Percentiles rank a stretch among this genome's conserved stretches.
Evolutionary conservation across 768 basidiomycete species (phyloP).

Genomic region (Mycena galopus): DNA sequence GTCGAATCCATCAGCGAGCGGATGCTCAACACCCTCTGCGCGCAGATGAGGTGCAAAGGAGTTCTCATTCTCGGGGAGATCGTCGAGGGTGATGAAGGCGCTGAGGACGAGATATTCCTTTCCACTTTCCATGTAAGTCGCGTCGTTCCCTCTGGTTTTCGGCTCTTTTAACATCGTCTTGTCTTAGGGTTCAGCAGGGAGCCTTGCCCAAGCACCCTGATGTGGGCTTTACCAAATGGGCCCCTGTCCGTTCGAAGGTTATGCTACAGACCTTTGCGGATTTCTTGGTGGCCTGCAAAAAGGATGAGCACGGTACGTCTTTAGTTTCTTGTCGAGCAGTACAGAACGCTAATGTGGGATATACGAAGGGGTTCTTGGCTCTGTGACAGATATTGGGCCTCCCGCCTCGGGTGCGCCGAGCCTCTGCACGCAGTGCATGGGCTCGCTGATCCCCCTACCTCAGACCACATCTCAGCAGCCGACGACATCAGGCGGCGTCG

Average conservation of each 20-base stretch:
- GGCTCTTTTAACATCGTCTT: background rate
- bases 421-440: background rate
- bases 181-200: background rate
- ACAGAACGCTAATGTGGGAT: too few relatives aligned
- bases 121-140: background rate
- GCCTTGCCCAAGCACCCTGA: background rate
- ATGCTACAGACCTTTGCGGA: background rate
- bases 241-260: background rate
- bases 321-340: too few relatives aligned
- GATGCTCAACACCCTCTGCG: background rate
- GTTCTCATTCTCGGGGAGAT: background rate
- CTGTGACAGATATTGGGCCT: too few relatives aligned
- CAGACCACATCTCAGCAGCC: too few relatives aligned
- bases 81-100: background rate
- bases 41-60: background rate
- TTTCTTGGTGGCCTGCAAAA: background rate
- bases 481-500: too few relatives aligned
- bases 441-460: background rate
- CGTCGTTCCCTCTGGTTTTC: background rate
- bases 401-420: background rate
- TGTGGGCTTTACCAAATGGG: background rate
- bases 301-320: background rate
- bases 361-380: background rate
- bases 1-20: background rate
- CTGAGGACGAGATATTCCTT: background rate